Base-by-base conservation (phyloP, 1,284 basidiomycete genomes). In the Ustilago lituana region DNA sequence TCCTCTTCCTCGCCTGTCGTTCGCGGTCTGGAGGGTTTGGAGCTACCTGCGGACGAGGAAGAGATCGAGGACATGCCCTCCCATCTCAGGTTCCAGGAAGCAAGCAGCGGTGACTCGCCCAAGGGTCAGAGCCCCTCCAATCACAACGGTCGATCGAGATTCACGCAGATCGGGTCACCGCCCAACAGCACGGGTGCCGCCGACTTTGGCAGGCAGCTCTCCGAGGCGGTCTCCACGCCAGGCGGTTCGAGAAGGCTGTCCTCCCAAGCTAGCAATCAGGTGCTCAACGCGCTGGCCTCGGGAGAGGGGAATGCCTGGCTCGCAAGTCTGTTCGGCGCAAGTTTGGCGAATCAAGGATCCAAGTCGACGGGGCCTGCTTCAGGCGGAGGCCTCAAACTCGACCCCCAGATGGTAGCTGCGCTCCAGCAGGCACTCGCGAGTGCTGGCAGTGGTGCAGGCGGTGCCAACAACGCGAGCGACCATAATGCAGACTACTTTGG, bases 291-390 rank as follows among this genome's bases (percentile, higher is more conserved):
- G 7, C 49, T 78, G 12, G 57, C 76, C 0, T 66, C 62, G 4
- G 76, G 73, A 9, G 73, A 76, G 50, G 75, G 73, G n/a, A 59
- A 64, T 24, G 64, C 68, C 10, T 75, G 70, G 73, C 48, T 78
- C 15, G 72, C 75, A 10, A 69, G 64, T 24, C 51, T 76, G 22
- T 78, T 76, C 36, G 70, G 71, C 14, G 61, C 58, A n/a, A 65
- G 62, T 39, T 22, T 61, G 12, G 62, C 66, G 7, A 67, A 62
- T 15, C 60, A 62, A 12, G 59, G 69, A 2, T 57, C 63, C 35
- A 71, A 58, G 40, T 43, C 63, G 17, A 64, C 59, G 1, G 58
- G 62, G 0, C 59, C 67, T 15, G 57, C 50, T 2, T 49, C 56
- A n/a, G 60, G 73, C 3, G 62, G 73, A 19, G 59, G 68, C 5